A percentile compares a stretch with the other conserved stretches of the same genome.
These are phyloP conservation scores for Calycina marina DNA, from an alignment of 2,329 filamentous ascomycete species.

Conservation along the genomic window DNA sequence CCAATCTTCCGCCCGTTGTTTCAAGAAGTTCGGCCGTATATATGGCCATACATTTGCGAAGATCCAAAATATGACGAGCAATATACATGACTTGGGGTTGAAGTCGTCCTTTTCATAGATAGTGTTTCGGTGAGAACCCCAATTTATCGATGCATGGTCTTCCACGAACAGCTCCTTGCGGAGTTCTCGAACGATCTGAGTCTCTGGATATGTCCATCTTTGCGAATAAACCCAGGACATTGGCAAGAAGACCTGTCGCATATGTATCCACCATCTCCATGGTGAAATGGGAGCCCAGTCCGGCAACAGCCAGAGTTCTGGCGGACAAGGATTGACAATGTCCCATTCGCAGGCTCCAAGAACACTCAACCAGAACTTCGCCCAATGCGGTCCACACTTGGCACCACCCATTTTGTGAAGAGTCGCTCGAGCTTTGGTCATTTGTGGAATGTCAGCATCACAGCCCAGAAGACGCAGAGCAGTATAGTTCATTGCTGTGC, in stretches of 20 bases:
- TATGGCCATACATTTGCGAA: conserved; percentile 73
- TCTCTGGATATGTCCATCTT: conserved; percentile 63
- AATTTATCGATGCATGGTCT: conserved; percentile 65
- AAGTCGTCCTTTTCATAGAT: conserved; percentile 77
- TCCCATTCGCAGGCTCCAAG: conserved; percentile 79
- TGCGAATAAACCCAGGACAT: conserved; percentile 88
- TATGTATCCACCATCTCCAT: conserved; percentile 97
- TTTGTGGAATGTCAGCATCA: conserved; percentile 65
- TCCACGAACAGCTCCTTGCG: conserved; percentile 72
- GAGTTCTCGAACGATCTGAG: conserved; percentile 56
- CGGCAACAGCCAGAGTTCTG: conserved; percentile 84
- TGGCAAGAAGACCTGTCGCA: conserved; percentile 86
- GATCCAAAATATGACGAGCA: conserved; percentile 66
- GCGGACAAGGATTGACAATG: conserved; percentile 83
- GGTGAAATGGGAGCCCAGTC: conserved; percentile 84
- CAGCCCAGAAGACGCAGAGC: conserved; percentile 69
- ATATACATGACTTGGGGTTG: conserved; percentile 75
- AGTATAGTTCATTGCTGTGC: conserved; percentile 79
- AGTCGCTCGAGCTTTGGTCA: conserved; percentile 71
- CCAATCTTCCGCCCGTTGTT: conserved; percentile 63
- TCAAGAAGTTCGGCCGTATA: conserved; percentile 50
- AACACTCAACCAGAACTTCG: conserved; percentile 87
- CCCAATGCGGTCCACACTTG: conserved; percentile 77
- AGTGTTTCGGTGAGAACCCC: conserved; percentile 63
- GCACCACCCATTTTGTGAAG: conserved; percentile 80